These are phyloP conservation scores for Ganoderma sinense DNA, from an alignment of 1,284 basidiomycete species.

Conservation along the genomic window DNA sequence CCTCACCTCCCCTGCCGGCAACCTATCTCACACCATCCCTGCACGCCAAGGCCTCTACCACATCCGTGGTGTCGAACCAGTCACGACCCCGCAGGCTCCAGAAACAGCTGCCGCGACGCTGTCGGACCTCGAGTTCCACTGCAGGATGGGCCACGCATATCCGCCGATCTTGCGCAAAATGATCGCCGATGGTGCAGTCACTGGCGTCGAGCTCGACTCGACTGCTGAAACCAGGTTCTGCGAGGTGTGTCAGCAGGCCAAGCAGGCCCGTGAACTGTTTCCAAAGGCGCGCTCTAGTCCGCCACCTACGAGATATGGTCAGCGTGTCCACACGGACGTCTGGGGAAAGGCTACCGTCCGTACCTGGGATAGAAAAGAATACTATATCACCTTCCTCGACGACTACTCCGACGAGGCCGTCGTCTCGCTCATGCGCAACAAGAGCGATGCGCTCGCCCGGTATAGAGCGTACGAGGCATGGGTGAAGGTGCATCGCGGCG, in stretches of 20 bases:
- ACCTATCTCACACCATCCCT: not conserved
- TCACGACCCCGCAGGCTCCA: not conserved
- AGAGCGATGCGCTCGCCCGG: constrained; percentile 31
- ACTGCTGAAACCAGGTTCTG: constrained; percentile 26
- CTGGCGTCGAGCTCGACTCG: constrained; percentile 38
- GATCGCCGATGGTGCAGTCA: constrained; percentile 38
- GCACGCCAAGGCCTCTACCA: not conserved
- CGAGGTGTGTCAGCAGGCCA: constrained; percentile 43
- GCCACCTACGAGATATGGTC: constrained; percentile 36
- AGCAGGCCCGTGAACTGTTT: constrained; percentile 39
- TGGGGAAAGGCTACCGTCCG: constrained; percentile 44
- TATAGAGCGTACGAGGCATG: constrained; percentile 36
- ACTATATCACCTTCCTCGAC: constrained; percentile 40
- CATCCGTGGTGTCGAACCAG: constrained; percentile 7
- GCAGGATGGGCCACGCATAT: constrained; percentile 43
- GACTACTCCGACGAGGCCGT: constrained; percentile 28
- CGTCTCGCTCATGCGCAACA: constrained; percentile 33
- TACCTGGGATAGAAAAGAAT: constrained; percentile 34
- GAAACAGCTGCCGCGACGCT: constrained; percentile 12
- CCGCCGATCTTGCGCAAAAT: constrained; percentile 35
- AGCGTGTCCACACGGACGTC: constrained; percentile 45
- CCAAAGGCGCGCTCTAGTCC: constrained; percentile 41
- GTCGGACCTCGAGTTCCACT: constrained; percentile 38
- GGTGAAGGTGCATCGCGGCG: constrained; percentile 20
- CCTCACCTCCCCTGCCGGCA: not conserved